Base-by-base conservation (phyloP, 2,329 filamentous ascomycete genomes). In the Trichoderma sp. region DNA sequence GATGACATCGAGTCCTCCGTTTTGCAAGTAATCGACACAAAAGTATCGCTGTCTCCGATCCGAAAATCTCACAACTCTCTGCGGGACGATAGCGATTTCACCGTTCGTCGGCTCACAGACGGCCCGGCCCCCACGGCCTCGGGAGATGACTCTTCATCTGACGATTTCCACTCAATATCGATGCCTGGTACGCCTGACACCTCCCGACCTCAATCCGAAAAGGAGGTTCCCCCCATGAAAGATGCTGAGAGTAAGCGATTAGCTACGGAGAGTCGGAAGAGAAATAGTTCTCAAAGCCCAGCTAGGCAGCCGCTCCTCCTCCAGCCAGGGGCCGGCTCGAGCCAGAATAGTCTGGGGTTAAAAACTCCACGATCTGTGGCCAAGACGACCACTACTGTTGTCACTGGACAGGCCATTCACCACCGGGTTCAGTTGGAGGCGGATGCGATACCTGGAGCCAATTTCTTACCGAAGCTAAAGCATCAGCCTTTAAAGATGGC, bases 181-280 rank as follows among this genome's bases (percentile, higher is more conserved):
- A 72, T 72, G 8, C 74, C 77, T 21, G 80, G 79, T 66, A 83
- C 81, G 5, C 81, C 81, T 0, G 76, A 80, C 65, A 80, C 78
- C 0, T 81, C 81, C 1, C 77, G 80, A 14, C 79, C 81, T 0
- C 78, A 81, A 59, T 83, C 81, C 0, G 80, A 81, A 64, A 79
- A 77, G 71, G 77, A 75, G 0, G 69, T 78, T 21, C 73, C 75
- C 0, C 73, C 75, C 4, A 61, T 66, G 2, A 69, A 61, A 58
- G 60, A 68, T 61, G 30, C 59, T 37, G 69, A 69, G 16, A 51
- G 64, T 39, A 52, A 65, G n/a, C 30, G 67, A 26, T 56, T n/a
- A 14, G 39, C 26, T 5, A 55, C 58, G 16, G 61, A 70, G 11
- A 65, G 32, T 63, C 28, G 43, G 28, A 60, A 51, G 61, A 52